Base-by-base conservation (phyloP, 257 asterid genomes). In the Henckelia pumila region DNA sequence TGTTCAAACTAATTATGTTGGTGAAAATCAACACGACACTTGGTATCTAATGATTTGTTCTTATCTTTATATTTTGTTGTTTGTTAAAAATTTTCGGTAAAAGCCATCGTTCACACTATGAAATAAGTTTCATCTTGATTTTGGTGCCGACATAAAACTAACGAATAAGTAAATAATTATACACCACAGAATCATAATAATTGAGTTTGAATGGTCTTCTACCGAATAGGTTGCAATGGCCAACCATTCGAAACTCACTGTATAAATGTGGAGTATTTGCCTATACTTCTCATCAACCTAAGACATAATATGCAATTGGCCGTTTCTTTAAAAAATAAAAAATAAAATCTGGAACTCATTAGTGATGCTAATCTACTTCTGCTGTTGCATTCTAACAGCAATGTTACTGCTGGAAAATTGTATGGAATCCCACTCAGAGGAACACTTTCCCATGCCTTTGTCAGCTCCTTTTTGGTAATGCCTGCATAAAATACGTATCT, bases 401-500 rank as follows among this genome's bases (percentile, higher is more conserved):
- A 94, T 79, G 99, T 94, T 57, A 96, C 97, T 73, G 97, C 99
- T 76, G 99, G 97, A 69, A 90, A 82, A 79, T 81, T 94, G 77
- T 94, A 90, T 77, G 99, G 99, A 71, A 94, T 94, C 66, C 99
- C 99, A 49, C 97, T 94, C 60, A 91, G 99, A n/a, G 99, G 99
- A 76, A 94, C 99, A 7, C 97, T 91, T 78, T 91, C 99, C 65
- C 99, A 94, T 87, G 99, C 96, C 75, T 94, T 94, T 75, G 97
- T 88, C 72, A 88, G 97, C 95, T 90, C 99, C 61, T 94, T 85
- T 76, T 78, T 84, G 99, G 99, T 94, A 79, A 67, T 88, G 67
- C 67, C 60, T 14, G 7, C 52, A 13, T 44, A 16, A 11, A 44
- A 16, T 37, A 29, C 23, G 24, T n/a, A 37, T 67, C 30, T 50